These are phyloP conservation scores for Alternaria postmessia DNA, from an alignment of 2,329 filamentous ascomycete genomes.

Conservation along the genomic window DNA sequence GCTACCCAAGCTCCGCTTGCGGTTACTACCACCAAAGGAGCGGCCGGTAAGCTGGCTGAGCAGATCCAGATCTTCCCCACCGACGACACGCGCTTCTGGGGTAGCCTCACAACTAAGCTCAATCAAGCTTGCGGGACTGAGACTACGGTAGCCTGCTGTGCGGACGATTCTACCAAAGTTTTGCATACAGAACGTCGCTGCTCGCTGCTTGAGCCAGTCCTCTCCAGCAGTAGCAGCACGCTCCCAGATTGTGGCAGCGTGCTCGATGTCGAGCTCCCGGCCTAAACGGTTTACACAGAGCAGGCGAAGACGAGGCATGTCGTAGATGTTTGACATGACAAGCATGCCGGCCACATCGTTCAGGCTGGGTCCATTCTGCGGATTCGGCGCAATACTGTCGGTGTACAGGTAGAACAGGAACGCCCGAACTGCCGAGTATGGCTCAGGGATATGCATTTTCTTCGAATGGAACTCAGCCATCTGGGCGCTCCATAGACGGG, in stretches of 20 bases:
- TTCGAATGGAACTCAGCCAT: constrained; percentile 98
- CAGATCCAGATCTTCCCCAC: constrained; percentile 80
- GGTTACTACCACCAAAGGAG: constrained; percentile 46
- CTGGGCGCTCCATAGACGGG: constrained; percentile 86
- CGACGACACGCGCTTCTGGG: constrained; percentile 87
- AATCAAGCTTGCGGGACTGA: constrained; percentile 81
- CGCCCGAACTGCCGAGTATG: constrained; percentile 90
- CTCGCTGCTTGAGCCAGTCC: constrained; percentile 89
- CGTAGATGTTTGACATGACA: constrained; percentile 98
- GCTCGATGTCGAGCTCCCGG: constrained; percentile 90
- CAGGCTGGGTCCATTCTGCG: constrained; percentile 64
- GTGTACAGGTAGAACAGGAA: constrained; percentile 98
- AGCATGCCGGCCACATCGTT: constrained; percentile 91
- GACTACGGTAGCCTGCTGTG: constrained; percentile 82
- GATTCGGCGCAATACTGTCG: constrained; percentile 73
- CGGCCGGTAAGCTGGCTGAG: constrained; percentile 60
- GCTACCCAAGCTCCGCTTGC: constrained; percentile 54
- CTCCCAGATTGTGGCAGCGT: constrained; percentile 96
- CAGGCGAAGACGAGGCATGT: constrained; percentile 90
- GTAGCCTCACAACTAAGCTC: constrained; percentile 95
- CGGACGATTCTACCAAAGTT: constrained; percentile 96
- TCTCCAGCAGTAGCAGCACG: constrained; percentile 89
- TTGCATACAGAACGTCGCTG: constrained; percentile 86
- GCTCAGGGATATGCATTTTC: constrained; percentile 97
- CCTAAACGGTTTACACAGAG: constrained; percentile 90